Conservation (phyloP, 1,284 basidiomycete species). For the Naganishia sp. region DNA sequence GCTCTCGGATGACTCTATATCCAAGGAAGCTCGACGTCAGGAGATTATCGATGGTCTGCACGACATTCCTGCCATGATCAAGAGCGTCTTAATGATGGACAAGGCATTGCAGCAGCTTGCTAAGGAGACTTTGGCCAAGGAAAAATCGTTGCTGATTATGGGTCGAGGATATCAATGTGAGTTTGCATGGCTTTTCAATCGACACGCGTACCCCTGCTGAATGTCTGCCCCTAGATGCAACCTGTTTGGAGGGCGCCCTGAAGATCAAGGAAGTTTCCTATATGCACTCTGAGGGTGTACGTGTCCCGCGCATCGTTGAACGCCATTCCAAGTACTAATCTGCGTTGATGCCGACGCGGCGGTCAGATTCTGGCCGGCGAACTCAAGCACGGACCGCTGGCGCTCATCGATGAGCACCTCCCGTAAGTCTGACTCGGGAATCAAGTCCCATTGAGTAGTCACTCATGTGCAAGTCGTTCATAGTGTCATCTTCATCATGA, state of each 20-base stretch:
- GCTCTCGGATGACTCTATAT: slow-evolving; percentile 94
- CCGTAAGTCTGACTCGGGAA: slow-evolving; percentile 55
- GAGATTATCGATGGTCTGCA: slow-evolving; percentile 94
- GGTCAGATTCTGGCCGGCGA: slow-evolving; percentile 90
- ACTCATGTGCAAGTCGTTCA: slow-evolving; percentile 8
- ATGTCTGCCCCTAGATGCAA: slow-evolving; percentile 66
- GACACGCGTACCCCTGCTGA: slow-evolving; percentile 5
- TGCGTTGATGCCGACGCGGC: slow-evolving; percentile 42
- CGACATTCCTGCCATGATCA: slow-evolving; percentile 85
- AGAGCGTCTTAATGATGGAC: slow-evolving; percentile 81
- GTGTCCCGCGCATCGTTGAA: slow-evolving; percentile 33
- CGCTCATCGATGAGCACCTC: slow-evolving; percentile 97
- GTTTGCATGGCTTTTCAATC: slow-evolving; percentile 8
- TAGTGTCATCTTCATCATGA: slow-evolving; percentile 94
- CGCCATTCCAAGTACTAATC: background rate
- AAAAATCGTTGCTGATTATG: slow-evolving; percentile 92
- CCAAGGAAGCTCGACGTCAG: slow-evolving; percentile 83
- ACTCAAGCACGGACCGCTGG: slow-evolving; percentile 97
- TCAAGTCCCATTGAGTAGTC: background rate
- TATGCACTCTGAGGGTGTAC: slow-evolving; percentile 80
- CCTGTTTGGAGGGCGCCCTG: slow-evolving; percentile 94
- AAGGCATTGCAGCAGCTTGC: slow-evolving; percentile 78
- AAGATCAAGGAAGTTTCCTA: slow-evolving; percentile 99
- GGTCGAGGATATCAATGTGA: slow-evolving; percentile 94
- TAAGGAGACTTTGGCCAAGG: slow-evolving; percentile 71